Percentiles rank a stretch among this genome's conserved stretches.
Conservation (phyloP, 2,329 filamentous ascomycete species). For the Fusarium heterosporum region DNA sequence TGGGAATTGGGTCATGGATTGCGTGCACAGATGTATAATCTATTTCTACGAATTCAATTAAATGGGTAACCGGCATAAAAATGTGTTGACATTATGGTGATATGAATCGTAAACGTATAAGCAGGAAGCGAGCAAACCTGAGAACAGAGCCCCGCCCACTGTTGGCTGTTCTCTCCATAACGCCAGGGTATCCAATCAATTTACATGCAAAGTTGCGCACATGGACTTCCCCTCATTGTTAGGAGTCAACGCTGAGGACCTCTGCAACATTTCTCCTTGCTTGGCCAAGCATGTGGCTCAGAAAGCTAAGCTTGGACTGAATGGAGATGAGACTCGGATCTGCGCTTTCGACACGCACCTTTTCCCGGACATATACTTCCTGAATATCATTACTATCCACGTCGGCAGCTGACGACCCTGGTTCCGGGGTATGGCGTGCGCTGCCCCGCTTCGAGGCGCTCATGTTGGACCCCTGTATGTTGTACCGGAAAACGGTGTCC, state of each 20-base stretch:
- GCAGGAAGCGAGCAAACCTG: background rate
- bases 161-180: constrained; percentile 30
- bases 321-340: constrained; percentile 88
- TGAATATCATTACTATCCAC: constrained; percentile 46
- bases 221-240: constrained; percentile 35
- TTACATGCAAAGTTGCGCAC: constrained; percentile 32
- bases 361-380: constrained; percentile 88
- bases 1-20: constrained; percentile 41
- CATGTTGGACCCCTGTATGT: constrained; percentile 49
- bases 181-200: constrained; percentile 47
- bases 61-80: constrained; percentile 17
- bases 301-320: constrained; percentile 82
- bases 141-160: background rate
- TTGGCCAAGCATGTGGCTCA: constrained; percentile 78
- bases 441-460: constrained; percentile 44
- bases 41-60: constrained; percentile 39
- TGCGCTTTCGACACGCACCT: constrained; percentile 87
- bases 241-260: constrained; percentile 74
- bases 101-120: constrained; percentile 1
- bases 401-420: constrained; percentile 33
- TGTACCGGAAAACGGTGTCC: constrained; percentile 78
- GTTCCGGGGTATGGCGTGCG: constrained; percentile 44
- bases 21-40: constrained; percentile 45
- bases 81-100: constrained; percentile 3
- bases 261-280: constrained; percentile 78